Percentiles rank a stretch among this genome's conserved stretches.
phyloP scores from a whole-genome alignment of 2,329 filamentous ascomycete genomes.

The Penicillium sclerotigenum region DNA sequence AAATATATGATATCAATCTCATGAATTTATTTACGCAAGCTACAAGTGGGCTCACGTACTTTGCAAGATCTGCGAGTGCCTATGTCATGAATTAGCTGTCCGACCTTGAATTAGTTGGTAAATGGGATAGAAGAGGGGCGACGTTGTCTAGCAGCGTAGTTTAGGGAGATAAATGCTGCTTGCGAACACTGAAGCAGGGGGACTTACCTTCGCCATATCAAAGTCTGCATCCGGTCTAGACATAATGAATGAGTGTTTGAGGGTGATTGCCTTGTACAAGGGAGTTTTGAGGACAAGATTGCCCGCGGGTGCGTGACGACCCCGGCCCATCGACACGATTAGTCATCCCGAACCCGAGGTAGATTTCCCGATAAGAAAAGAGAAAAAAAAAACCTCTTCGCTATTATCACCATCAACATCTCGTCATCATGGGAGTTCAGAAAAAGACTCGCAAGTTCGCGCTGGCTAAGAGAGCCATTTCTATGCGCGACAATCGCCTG shows the following conservation, averaged over 20 bases:
- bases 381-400: constrained; percentile 1
- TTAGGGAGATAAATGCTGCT: not conserved
- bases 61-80: constrained; percentile 22
- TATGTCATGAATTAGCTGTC: constrained; percentile 1
- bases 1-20: constrained; percentile 4
- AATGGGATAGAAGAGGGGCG: not conserved
- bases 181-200: not conserved
- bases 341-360: not conserved
- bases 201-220: not conserved
- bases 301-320: not conserved
- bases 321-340: not conserved
- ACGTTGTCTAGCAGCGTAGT: not conserved
- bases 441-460: constrained; percentile 94
- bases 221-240: not conserved
- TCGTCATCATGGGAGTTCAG: constrained; percentile 70
- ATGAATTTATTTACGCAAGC: not conserved
- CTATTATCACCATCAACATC: not conserved
- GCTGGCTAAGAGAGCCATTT: constrained; percentile 76
- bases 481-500: constrained; percentile 73
- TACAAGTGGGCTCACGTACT: constrained; percentile 6
- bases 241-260: not conserved
- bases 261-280: not conserved
- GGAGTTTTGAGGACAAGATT: not conserved
- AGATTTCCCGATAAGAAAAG: constrained; percentile 3
- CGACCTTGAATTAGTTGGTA: not conserved